These are phyloP conservation scores for Candida hungchunana DNA, from an alignment of 805 yeast genomes.

Conservation along the genomic window DNA sequence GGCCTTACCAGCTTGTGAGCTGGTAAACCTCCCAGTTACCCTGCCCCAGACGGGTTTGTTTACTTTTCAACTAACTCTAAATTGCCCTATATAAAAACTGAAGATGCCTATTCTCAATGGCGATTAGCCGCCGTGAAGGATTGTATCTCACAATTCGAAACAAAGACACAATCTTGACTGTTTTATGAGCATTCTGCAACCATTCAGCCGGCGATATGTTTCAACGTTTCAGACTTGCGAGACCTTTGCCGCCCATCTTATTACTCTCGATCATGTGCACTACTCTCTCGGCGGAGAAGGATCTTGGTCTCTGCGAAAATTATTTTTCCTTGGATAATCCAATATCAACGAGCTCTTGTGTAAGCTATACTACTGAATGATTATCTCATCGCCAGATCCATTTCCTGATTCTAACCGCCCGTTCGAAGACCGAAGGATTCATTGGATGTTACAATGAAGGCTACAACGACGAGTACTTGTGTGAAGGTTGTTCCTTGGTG, in stretches of 20 bases:
- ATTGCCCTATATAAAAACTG: not conserved
- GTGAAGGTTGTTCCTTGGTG: conserved; percentile 26
- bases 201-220: no score
- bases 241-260: no score
- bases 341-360: not conserved
- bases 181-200: no score
- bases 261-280: no score
- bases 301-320: not conserved
- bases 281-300: not conserved
- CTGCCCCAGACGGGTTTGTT: not conserved
- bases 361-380: not conserved
- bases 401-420: conserved; percentile 1
- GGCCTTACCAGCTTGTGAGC: no score
- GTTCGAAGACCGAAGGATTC: conserved; percentile 3
- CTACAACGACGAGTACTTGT: conserved; percentile 19
- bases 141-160: no score
- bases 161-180: no score
- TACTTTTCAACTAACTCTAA: not conserved
- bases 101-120: no score
- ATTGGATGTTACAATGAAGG: conserved; percentile 21
- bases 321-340: not conserved
- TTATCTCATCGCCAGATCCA: no score
- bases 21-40: no score
- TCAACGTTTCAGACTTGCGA: no score
- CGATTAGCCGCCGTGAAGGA: not conserved